Percentiles rank a stretch among this genome's conserved stretches.
phyloP scores from a whole-genome alignment of 305 asterid genomes.

The Fraxinus baroniana region DNA sequence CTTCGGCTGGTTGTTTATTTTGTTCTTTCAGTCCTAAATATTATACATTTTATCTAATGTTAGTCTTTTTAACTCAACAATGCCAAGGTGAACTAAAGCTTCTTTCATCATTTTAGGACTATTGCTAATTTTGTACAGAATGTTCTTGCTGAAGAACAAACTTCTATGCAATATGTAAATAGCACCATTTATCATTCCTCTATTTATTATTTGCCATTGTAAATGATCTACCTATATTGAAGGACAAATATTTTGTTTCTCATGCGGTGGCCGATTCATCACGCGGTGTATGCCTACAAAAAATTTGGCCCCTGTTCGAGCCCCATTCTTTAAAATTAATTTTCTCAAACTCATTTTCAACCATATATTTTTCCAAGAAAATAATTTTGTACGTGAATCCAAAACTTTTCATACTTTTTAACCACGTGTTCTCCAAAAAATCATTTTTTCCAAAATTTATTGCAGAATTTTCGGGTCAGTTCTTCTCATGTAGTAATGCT shows the following conservation, averaged over 20 bases:
- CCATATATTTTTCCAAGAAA: neutral
- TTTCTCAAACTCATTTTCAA: neutral
- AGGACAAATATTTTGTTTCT: neutral
- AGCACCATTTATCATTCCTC: neutral
- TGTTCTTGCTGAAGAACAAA: neutral
- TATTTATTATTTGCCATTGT: neutral
- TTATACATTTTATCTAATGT: neutral
- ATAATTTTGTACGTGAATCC: neutral
- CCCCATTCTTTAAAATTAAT: neutral
- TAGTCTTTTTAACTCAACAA: conserved; percentile 24
- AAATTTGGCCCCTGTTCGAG: neutral
- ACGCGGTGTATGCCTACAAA: neutral
- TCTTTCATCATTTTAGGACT: neutral
- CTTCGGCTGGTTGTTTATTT: neutral
- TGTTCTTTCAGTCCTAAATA: conserved; percentile 1
- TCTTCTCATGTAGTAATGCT: too few species aligned
- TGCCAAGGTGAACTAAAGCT: conserved; percentile 49
- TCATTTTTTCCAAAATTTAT: too few species aligned
- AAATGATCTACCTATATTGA: neutral
- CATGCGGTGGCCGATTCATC: neutral
- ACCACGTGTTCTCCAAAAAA: neutral
- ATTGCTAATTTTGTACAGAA: neutral
- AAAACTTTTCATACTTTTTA: too few species aligned
- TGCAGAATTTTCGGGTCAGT: too few species aligned
- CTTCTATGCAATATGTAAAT: neutral